Base-by-base conservation (phyloP, 805 yeast species). In the Priceomyces melissophilus region DNA sequence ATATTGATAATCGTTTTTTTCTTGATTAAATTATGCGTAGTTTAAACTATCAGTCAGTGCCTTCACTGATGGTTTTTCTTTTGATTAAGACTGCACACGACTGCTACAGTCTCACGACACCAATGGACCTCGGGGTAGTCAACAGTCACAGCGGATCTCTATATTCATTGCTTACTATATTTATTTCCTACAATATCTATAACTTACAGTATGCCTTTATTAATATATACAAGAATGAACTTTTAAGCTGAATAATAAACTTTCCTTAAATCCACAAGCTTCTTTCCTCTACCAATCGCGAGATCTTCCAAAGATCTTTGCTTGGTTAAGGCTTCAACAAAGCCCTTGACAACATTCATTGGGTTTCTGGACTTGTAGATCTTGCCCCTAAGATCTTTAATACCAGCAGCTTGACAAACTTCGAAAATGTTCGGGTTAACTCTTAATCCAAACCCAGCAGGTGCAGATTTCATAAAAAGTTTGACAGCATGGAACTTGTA, bases 241-340 rank as follows among this genome's bases (percentile, higher is more conserved):
- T 15, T 39, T 38, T 52, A 67, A 34, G 67, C 64, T 29, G 86
- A 78, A 63, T 88, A 89, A 71, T 91, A 93, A 32, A 87, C 81
- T 69, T 85, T 87, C 64, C 95, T 84, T 58, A 93, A 82, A 64
- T 93, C 98, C 30, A 88, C 89, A 57, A 91, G 77, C 75, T 88
- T 88, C 78, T 91, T 91, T 47, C 99, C 99, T 69, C 99, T 81
- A 53, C 83, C 85, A 39, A 82, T 74, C 4, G 98, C 96, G 60
- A 91, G 75, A 53, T 89, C 96, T 54, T 87, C 95, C 53, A 87
- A 75, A 2, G 95, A 76, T 49, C 78, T 79, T 66, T 90, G 98
- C 55, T 81, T 79, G 38, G 76, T 71, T 49, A 93, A 76, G 1
- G 96, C 96, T 61, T 87, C 95, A 44, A 90, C 73, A 38, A 90